Conservation (phyloP, 169 alveolate genomes). For the Plasmodium sp. region DNA sequence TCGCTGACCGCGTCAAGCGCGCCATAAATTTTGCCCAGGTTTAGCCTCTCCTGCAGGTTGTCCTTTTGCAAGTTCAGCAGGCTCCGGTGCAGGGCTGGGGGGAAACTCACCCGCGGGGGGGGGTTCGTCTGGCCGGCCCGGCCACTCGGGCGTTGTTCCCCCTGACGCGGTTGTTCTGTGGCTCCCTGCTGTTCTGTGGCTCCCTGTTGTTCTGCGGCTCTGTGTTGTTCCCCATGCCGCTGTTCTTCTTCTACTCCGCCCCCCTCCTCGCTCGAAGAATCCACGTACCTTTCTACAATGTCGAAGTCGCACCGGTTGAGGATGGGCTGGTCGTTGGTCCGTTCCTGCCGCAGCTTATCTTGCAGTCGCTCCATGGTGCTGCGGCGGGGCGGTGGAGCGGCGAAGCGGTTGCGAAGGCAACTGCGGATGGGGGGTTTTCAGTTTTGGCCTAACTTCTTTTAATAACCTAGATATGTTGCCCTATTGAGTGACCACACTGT, state of each 20-base stretch:
- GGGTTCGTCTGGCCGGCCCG: neutral
- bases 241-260: neutral
- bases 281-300: conserved; percentile 45
- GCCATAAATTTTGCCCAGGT: conserved; percentile 7
- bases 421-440: neutral
- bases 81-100: conserved; percentile 63
- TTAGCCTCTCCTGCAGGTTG: conserved; percentile 16
- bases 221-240: neutral
- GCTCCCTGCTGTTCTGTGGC: no score
- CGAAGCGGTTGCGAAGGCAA: neutral
- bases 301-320: conserved; percentile 51
- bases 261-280: conserved; percentile 26
- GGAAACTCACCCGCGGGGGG: conserved; percentile 21
- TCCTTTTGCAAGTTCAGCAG: conserved; percentile 45
- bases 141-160: neutral
- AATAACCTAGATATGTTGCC: neutral
- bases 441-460: neutral
- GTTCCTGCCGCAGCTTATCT: conserved; percentile 62
- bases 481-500: neutral
- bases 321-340: conserved; percentile 24
- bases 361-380: conserved; percentile 10
- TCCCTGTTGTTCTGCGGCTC: neutral
- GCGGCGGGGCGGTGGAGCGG: neutral
- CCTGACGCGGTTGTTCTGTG: neutral
- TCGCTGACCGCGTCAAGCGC: neutral